Evolutionary conservation across 2,329 filamentous ascomycete species (phyloP), one percentile per base, ranked within the genome.

Genomic region (Helminthosporium solani): DNA sequence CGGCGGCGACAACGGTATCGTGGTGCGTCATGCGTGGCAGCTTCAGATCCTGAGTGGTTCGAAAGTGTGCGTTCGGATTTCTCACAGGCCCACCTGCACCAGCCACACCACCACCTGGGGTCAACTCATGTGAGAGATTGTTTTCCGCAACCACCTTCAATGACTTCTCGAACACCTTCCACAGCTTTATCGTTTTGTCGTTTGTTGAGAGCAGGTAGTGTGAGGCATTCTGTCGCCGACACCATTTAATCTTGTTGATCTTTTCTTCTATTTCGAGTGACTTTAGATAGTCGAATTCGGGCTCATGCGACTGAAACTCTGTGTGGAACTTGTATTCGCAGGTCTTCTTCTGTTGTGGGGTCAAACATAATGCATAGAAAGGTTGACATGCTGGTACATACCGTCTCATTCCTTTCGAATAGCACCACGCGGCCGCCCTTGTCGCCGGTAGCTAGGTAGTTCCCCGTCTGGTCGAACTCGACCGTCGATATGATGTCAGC

Each of bases 241-340:
- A 99, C 94, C 94, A 99, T 75, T 97, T 99, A 77, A 99, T 99
- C 80, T 99, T 99, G 82, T 99, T 99, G 81, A 99, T 99, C 78
- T 99, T 99, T 75, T 99, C 94, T 80, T 99, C 94, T 68, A 99
- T 99, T 75, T 99, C 94, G 61, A 99, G 82, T 27, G 94, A 99
- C 76, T 99, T 99, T 57, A 99, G 83, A 72, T 99, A 99, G 74
- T 99, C 94, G 73, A 99, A 99, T 74, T 99, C 94, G 54, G 94
- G 94, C 71, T 99, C 94, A 77, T 99, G 94, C 63, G 94, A 99
- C 78, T 99, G 94, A 66, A 99, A 99, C 70, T 99, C 94, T 72
- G 94, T 99, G 74, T 99, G 94, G 73, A 99, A 99, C 74, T 97
- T 99, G 81, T 99, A 99, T 75, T 99, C 94, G 83, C 94, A 99